phyloP scores from a whole-genome alignment of 1,284 basidiomycete species.

The Albatrellus sp. region DNA sequence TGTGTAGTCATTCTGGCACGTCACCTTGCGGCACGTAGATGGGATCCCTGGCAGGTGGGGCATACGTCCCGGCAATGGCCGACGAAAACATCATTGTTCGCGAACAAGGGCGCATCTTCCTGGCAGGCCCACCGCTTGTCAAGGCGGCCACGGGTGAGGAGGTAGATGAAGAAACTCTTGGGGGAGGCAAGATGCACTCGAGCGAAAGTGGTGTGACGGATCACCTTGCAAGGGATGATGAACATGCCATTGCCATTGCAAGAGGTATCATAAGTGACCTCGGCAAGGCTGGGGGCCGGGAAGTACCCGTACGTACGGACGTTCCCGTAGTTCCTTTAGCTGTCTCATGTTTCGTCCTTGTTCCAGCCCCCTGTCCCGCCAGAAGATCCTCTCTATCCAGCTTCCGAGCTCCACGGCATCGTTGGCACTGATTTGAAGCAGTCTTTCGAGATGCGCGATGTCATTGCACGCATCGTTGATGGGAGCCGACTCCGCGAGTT shows the following conservation, averaged over 20 bases:
- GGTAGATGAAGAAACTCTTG: constrained; percentile 86
- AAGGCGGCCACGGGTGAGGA: constrained; percentile 92
- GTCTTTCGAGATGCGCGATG: constrained; percentile 87
- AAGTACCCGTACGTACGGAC: constrained; percentile 34
- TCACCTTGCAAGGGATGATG: constrained; percentile 81
- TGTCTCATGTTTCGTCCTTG: background rate
- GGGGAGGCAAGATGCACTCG: constrained; percentile 90
- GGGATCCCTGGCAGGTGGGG: constrained; percentile 54
- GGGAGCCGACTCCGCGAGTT: constrained; percentile 90
- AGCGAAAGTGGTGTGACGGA: constrained; percentile 90
- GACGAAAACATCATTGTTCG: constrained; percentile 93
- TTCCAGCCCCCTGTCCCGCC: constrained; percentile 41
- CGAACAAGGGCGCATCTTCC: constrained; percentile 88
- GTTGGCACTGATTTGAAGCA: constrained; percentile 84
- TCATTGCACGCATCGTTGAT: constrained; percentile 86
- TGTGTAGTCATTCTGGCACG: constrained; percentile 17
- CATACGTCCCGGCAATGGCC: constrained; percentile 94
- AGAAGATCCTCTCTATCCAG: constrained; percentile 71
- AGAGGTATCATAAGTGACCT: constrained; percentile 75
- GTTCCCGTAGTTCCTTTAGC: background rate
- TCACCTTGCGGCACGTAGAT: constrained; percentile 17
- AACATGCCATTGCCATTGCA: constrained; percentile 79
- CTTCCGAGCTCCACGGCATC: constrained; percentile 79
- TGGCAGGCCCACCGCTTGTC: constrained; percentile 92
- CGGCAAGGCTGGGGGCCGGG: constrained; percentile 42